phyloP scores from a whole-genome alignment of 768 basidiomycete genomes.

The Porphyrellus cyaneotinctus region DNA sequence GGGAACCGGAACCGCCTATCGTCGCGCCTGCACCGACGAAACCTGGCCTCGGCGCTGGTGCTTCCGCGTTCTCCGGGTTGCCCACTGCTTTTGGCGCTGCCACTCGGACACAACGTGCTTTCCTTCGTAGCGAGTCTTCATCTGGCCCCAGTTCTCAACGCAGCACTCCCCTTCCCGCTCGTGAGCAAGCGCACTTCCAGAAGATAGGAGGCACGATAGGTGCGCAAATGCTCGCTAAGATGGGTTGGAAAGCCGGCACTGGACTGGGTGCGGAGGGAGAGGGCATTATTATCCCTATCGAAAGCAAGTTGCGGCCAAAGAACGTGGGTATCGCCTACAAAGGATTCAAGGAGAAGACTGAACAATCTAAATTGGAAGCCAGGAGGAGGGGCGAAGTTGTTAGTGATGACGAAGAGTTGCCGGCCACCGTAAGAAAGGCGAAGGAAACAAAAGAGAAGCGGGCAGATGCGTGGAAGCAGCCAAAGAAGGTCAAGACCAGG shows the following conservation, averaged over 20 bases:
- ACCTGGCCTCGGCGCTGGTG: constrained; percentile 26
- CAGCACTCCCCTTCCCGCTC: constrained; percentile 50
- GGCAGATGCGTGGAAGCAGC: constrained; percentile 81
- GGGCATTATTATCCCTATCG: constrained; percentile 86
- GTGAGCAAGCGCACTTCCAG: constrained; percentile 78
- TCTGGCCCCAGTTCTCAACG: constrained; percentile 40
- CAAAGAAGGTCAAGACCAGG: constrained; percentile 79
- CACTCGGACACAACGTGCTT: constrained; percentile 41
- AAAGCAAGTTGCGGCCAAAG: constrained; percentile 79
- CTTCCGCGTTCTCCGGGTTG: constrained; percentile 23
- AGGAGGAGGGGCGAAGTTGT: constrained; percentile 66
- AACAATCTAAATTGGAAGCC: constrained; percentile 79
- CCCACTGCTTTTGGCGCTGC: constrained; percentile 39
- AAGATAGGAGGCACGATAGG: constrained; percentile 77
- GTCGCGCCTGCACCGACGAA: constrained; percentile 21
- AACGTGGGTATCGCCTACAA: constrained; percentile 84
- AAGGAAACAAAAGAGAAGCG: constrained; percentile 56
- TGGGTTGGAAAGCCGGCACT: constrained; percentile 87
- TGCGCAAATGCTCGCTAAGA: constrained; percentile 87
- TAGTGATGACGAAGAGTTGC: constrained; percentile 62
- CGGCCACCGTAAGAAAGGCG: constrained; percentile 32
- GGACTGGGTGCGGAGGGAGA: constrained; percentile 73
- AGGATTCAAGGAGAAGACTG: constrained; percentile 86
- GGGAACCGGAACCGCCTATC: constrained; percentile 27
- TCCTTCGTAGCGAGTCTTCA: constrained; percentile 50